Evolutionary conservation across 1,139 yeast species (phyloP), one percentile per base, ranked within the genome.

Genomic region (Geotrichum fermentans): DNA sequence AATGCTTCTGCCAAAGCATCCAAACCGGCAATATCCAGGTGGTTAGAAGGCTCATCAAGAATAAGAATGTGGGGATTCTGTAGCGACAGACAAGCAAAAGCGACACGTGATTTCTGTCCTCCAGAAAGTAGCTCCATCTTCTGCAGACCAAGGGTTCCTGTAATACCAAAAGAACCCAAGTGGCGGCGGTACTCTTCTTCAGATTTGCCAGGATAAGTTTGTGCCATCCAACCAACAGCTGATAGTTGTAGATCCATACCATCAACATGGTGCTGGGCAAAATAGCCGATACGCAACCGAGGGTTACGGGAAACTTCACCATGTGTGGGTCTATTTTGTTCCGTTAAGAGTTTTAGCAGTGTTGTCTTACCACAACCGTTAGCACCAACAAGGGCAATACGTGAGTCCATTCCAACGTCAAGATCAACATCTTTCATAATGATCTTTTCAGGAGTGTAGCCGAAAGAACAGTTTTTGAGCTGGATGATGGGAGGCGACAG

Each of bases 341-440:
- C 96, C 78, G 90, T 82, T 59, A 92, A 73, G 49, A 92, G 73
- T 66, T 90, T 92, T 62, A 92, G 75, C 56, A 92, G 73, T 1
- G 98, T 92, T 11, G 98, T 90, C 69, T 92, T 92, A 84, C 98
- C 98, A 63, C 97, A 88, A 73, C 99, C 99, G 67, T 92, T 92
- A 57, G 97, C 97, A 77, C 99, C 99, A 52, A 92, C 96, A 57
- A 92, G 75, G 1, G 97, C 98, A 58, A 92, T 85, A 68, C 98
- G 79, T 2, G 97, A 89, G 61, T 89, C 88, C 85, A 92, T 75
- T 67, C 88, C 95, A 45, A 92, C 88, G 58, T 89, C 96, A 57
- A 92, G 69, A 59, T 89, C 96, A 36, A 90, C 97, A 61, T 88
- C 73, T 37, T 76, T 75, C 57, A 92, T 72, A 41, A 80, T 61